Conservation (phyloP, 2,329 filamentous ascomycete species). For the Gliomastix tumulicola region DNA sequence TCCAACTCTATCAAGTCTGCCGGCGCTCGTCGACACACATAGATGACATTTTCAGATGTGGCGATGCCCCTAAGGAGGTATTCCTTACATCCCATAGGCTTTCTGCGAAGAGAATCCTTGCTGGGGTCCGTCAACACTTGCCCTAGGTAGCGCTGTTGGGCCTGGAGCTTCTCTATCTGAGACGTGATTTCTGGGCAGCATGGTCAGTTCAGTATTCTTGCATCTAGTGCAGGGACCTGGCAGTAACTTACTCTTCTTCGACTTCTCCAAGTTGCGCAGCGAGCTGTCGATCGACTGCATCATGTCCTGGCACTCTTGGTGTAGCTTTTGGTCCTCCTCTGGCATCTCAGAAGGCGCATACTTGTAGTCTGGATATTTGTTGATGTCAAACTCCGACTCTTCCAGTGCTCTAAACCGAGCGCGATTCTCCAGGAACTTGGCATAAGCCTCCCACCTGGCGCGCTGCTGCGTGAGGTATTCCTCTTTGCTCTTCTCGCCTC, state of each 20-base stretch:
- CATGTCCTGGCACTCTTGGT: no score
- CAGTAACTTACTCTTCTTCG: no score
- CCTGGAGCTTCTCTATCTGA: slow-evolving; percentile 21
- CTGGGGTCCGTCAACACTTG: slow-evolving; percentile 29
- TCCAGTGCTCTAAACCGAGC: slow-evolving; percentile 27
- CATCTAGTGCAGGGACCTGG: no score
- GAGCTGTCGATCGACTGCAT: no score
- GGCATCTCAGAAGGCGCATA: slow-evolving; percentile 27
- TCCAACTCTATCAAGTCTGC: slow-evolving; percentile 34
- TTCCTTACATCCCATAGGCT: slow-evolving; percentile 32
- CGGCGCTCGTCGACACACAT: slow-evolving; percentile 38
- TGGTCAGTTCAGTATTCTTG: no score
- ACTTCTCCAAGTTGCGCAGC: no score
- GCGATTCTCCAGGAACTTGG: slow-evolving; percentile 25
- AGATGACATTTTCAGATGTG: slow-evolving; percentile 37
- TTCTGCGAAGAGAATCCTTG: slow-evolving; percentile 23
- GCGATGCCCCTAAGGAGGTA: slow-evolving; percentile 46
- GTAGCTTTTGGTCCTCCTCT: slow-evolving; percentile 19
- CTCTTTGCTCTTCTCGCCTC: slow-evolving; percentile 17
- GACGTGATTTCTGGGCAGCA: no score
- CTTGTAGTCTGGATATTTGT: slow-evolving; percentile 28
- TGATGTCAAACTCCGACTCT: slow-evolving; percentile 26
- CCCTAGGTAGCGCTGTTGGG: slow-evolving; percentile 28
- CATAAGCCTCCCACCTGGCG: slow-evolving; percentile 22
- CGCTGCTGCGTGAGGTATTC: no score